phyloP scores from a whole-genome alignment of 1,284 basidiomycete species.

The Pulchroboletus neoregius region DNA sequence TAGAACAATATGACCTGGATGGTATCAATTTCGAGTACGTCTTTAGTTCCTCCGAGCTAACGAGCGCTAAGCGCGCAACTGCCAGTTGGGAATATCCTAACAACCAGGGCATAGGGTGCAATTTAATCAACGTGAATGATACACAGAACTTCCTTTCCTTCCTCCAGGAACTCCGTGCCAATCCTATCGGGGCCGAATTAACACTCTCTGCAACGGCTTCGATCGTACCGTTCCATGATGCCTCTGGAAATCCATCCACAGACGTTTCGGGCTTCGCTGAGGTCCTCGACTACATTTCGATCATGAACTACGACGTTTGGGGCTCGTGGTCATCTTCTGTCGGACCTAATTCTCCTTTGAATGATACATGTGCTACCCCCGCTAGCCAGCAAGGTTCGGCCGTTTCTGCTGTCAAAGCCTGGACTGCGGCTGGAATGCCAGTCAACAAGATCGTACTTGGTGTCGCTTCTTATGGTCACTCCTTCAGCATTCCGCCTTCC shows the following conservation, averaged over 20 bases:
- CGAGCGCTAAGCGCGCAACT: constrained; percentile 2
- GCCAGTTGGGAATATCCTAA: constrained; percentile 53
- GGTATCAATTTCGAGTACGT: constrained; percentile 29
- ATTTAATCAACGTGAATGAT: constrained; percentile 42
- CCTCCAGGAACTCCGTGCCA: constrained; percentile 44
- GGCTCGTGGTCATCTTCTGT: constrained; percentile 45
- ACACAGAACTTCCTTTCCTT: constrained; percentile 44
- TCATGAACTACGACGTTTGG: constrained; percentile 77
- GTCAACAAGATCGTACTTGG: constrained; percentile 61
- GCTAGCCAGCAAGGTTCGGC: constrained; percentile 60
- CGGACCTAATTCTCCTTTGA: constrained; percentile 70
- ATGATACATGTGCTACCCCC: constrained; percentile 53
- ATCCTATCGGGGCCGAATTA: constrained; percentile 38
- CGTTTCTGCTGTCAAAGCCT: constrained; percentile 54
- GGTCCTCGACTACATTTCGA: constrained; percentile 58
- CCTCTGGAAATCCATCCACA: constrained; percentile 47
- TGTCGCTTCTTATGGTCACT: constrained; percentile 55
- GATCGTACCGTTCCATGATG: constrained; percentile 52
- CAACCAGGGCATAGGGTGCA: constrained; percentile 42
- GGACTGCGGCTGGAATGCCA: constrained; percentile 64
- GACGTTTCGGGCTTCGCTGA: constrained; percentile 45
- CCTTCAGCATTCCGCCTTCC: constrained; percentile 36
- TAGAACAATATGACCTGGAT: constrained; percentile 44
- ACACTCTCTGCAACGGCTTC: constrained; percentile 59
- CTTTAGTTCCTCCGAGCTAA: neutral